Evolutionary conservation across 257 asterid genomes (phyloP).

Genomic region (Henckelia pumila): DNA sequence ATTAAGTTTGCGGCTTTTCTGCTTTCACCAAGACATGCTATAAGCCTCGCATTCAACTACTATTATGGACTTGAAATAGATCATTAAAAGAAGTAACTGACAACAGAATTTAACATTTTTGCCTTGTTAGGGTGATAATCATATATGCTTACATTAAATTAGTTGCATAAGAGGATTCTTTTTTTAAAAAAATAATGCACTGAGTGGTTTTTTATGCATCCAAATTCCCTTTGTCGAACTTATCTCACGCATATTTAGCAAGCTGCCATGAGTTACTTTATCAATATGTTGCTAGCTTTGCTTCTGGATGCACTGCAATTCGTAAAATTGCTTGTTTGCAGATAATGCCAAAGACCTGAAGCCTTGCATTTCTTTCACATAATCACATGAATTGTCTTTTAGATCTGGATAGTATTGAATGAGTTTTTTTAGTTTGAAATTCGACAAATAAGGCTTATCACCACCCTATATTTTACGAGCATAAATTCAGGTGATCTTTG

Average conservation of each 20-base stretch:
- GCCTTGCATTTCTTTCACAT: not conserved
- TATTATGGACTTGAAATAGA: constrained; percentile 7
- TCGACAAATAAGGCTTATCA: not conserved
- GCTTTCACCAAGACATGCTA: constrained; percentile 1
- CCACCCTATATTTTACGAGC: not conserved
- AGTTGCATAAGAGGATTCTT: not conserved
- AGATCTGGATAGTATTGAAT: not conserved
- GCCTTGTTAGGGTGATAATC: not conserved
- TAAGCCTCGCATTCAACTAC: not conserved
- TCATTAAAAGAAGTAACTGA: not conserved
- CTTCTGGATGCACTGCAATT: not conserved
- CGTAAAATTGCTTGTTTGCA: not conserved
- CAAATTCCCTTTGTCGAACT: not conserved
- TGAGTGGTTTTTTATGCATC: not conserved
- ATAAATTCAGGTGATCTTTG: not conserved
- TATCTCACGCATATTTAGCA: not conserved
- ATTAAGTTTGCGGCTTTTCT: constrained; percentile 14
- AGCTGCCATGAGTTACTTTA: not conserved
- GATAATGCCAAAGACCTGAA: not conserved
- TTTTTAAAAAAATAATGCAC: not conserved
- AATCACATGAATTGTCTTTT: not conserved
- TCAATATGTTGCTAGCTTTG: not conserved
- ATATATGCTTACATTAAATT: too few relatives aligned
- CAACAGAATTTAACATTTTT: not conserved
- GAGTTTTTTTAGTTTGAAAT: not conserved